Base-by-base conservation (phyloP, 2,329 filamentous ascomycete species). In the Cladosporium halotolerans region DNA sequence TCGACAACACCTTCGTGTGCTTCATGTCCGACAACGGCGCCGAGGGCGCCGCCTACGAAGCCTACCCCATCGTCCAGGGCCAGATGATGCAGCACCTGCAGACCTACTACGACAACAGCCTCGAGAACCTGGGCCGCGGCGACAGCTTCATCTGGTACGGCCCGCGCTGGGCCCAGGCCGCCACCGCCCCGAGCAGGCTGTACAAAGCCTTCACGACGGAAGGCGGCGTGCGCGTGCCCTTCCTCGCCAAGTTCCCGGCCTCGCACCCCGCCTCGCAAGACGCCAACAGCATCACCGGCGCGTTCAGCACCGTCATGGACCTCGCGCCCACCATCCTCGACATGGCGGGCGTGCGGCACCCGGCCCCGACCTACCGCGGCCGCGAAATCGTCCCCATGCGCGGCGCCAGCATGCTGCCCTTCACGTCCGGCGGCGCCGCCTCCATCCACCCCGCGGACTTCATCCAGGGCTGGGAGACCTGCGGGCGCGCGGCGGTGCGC, bases 1-100 rank as follows among this genome's bases (percentile, higher is more conserved):
- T 81, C 0, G 81, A 85, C 57, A 83, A 84, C 63, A 85, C 82
- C 2, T 79, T 84, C 56, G 73, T 85, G 47, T 75, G 78, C 61
- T 84, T 85, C 72, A 78, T 84, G 70, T 80, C 75, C 1, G 81
- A 84, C 66, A 84, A 84, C 56, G 81, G 81, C 2, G 80, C 80
- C 9, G 81, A 83, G 58, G 80, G 80, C 9, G 78, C 77, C 13
- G 74, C 74, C 1, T 79, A 80, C 57, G 80, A 84, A 60, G 78
- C 80, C 4, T 76, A 78, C 50, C 81, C 80, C 0, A 78, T 82
- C 51, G 74, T 82, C 4, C 71, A 77, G 50, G 76, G 76, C 44
- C 73, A 72, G 19, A 77, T 80, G 57, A 75, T 81, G 60, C 72
- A 76, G 3, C 77, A 80, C 58, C 65, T 81, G 28, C 68, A 78